Base-by-base conservation (phyloP, 495 filamentous ascomycete genomes). In the Durotheca rogersii region DNA sequence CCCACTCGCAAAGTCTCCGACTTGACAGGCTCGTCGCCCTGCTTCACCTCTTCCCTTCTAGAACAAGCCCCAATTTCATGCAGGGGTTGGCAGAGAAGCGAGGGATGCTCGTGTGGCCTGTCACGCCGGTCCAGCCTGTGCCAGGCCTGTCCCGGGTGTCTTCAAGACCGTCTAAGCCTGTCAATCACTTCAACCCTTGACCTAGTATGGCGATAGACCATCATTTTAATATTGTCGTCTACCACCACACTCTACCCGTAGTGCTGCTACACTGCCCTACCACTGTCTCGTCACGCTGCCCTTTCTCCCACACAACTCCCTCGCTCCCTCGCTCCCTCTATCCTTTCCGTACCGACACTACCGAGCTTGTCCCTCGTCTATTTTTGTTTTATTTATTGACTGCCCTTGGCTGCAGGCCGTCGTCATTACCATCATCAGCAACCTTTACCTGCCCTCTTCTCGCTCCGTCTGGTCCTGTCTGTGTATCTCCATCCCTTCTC, bases 21-120 rank as follows among this genome's bases (percentile, higher is more conserved):
- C 16, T 37, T 31, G 25, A 43, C n/a, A n/a, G n/a, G n/a, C n/a
- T n/a, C n/a, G n/a, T n/a, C n/a, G n/a, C n/a, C n/a, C n/a, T n/a
- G 34, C 47, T 36, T 41, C 47, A 29, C 16, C 45, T 34, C 46
- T 47, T n/a, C 49, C 35, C 43, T 60, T 55, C 51, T 55, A 51
- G 51, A 60, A 60, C 53, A 52, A 49, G 49, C 39, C 51, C 50
- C 56, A 60, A 55, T 60, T 60, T 60, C 56, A 60, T 60, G 51
- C 56, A 60, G 56, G 56, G 56, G 56, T 17, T 42, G 36, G 9
- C 7, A 35, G 40, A 55, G 51, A 46, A 41, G 50, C 54, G 50
- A 60, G 38, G 51, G 38, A 50, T 51, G 19, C 36, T 44, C 44
- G 38, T 39, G 34, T 53, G 43, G 55, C 34, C 40, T 45, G 54